These are phyloP conservation scores for Saururus chinensis DNA, from an alignment of 164 flowering plant genomes.

Conservation along the genomic window DNA sequence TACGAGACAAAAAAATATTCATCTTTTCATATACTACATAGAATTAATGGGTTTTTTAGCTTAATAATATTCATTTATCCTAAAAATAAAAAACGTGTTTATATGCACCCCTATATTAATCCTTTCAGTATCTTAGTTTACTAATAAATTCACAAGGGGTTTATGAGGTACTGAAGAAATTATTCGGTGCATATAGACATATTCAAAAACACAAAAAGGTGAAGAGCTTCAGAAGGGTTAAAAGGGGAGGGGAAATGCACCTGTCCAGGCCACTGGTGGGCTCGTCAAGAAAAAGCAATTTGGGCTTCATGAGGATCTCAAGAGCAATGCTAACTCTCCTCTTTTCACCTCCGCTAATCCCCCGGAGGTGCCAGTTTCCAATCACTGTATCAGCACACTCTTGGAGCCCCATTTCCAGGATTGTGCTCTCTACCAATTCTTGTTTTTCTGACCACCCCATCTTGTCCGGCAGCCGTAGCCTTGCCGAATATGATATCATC, in stretches of 20 bases:
- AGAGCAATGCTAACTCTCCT: constrained; percentile 87
- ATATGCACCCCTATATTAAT: too few species aligned
- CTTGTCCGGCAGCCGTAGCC: constrained; percentile 67
- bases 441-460: constrained; percentile 66
- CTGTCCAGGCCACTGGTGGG: constrained; percentile 97
- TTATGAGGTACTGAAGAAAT: too few species aligned
- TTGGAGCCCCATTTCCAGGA: constrained; percentile 86
- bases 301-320: constrained; percentile 83
- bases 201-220: too few species aligned
- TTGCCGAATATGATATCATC: constrained; percentile 77
- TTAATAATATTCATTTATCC: too few species aligned
- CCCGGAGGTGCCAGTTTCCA: constrained; percentile 92
- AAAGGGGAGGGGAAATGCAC: constrained; percentile 12
- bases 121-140: too few species aligned
- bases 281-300: constrained; percentile 88
- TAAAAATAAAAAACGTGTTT: too few species aligned
- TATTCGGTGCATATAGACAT: too few species aligned
- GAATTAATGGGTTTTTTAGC: too few species aligned
- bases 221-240: too few species aligned
- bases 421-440: constrained; percentile 75
- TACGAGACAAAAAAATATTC: too few species aligned
- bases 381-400: constrained; percentile 85
- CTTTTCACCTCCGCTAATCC: constrained; percentile 94
- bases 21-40: too few species aligned
- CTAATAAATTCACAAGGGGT: too few species aligned